Percentiles rank a stretch among this genome's conserved stretches.
These are phyloP conservation scores for Heteromeles arbutifolia DNA, from an alignment of 306 rosid genomes.

Conservation along the genomic window DNA sequence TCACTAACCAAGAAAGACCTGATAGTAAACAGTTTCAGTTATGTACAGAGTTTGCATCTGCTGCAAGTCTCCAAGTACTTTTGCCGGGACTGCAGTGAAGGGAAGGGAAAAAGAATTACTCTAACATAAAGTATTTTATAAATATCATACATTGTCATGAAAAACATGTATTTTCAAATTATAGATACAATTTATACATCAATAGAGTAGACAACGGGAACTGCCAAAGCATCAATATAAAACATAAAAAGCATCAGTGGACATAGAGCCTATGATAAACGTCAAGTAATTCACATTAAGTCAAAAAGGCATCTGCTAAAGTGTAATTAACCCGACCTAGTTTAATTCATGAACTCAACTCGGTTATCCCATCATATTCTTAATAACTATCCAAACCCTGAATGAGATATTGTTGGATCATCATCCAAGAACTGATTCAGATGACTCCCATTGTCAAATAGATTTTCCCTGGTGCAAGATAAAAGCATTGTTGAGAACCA, in stretches of 20 bases:
- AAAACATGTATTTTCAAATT: neutral
- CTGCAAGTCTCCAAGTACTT: conserved; percentile 81
- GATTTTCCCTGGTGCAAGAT: conserved; percentile 48
- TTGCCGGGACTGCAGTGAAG: conserved; percentile 68
- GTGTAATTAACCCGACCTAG: too few relatives aligned
- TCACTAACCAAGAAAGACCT: neutral
- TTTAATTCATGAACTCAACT: too few relatives aligned
- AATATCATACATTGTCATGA: neutral
- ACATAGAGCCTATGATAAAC: too few relatives aligned
- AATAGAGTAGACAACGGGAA: too few relatives aligned
- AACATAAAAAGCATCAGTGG: too few relatives aligned
- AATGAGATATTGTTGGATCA: conserved; percentile 67
- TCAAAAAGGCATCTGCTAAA: too few relatives aligned
- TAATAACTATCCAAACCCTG: too few relatives aligned
- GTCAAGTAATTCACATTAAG: too few relatives aligned
- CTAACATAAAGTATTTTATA: neutral
- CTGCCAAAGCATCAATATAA: too few relatives aligned
- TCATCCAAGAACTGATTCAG: conserved; percentile 78
- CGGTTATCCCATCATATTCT: too few relatives aligned
- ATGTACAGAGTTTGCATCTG: conserved; percentile 82
- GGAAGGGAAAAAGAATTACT: conserved; percentile 4
- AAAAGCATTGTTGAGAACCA: conserved; percentile 16
- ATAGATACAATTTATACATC: too few relatives aligned
- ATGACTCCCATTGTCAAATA: conserved; percentile 78
- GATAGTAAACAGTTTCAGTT: conserved; percentile 17